Percentiles rank a stretch among this genome's conserved stretches.
Evolutionary conservation across 1,139 yeast genomes (phyloP).

Genomic region (Debaryomyces sp.): DNA sequence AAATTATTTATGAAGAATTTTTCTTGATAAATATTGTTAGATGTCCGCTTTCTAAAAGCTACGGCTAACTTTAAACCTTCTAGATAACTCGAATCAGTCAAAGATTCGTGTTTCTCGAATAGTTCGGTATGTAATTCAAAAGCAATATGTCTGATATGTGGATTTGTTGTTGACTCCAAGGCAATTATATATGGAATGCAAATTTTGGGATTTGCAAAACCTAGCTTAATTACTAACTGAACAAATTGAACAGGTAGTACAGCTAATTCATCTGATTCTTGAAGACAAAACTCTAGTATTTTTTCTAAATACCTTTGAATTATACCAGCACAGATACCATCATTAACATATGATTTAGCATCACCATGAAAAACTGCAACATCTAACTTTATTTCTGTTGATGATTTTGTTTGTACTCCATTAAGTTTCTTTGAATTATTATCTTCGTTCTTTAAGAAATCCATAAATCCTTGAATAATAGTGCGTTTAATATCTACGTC

Average conservation of each 20-base stretch:
- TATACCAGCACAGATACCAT: slow-evolving; percentile 73
- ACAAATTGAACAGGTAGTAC: slow-evolving; percentile 55
- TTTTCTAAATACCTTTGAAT: slow-evolving; percentile 61
- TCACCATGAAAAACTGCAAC: slow-evolving; percentile 59
- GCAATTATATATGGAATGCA: slow-evolving; percentile 74
- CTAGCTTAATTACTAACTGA: slow-evolving; percentile 57
- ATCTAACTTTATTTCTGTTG: slow-evolving; percentile 37
- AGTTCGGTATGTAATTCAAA: slow-evolving; percentile 54
- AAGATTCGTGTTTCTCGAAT: slow-evolving; percentile 67
- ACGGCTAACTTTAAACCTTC: slow-evolving; percentile 67
- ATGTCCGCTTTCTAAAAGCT: slow-evolving; percentile 37
- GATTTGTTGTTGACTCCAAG: slow-evolving; percentile 56
- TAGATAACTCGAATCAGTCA: slow-evolving; percentile 64
- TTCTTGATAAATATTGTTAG: slow-evolving; percentile 22
- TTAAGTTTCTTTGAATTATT: slow-evolving; percentile 39
- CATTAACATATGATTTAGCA: slow-evolving; percentile 49
- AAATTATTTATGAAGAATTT: slow-evolving; percentile 29
- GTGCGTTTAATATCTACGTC: slow-evolving; percentile 43
- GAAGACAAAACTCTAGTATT: slow-evolving; percentile 52
- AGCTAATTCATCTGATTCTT: slow-evolving; percentile 46
- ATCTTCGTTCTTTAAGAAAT: slow-evolving; percentile 59
- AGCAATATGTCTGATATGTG: slow-evolving; percentile 51
- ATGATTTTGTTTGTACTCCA: slow-evolving; percentile 35
- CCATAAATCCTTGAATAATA: slow-evolving; percentile 56
- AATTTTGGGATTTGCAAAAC: slow-evolving; percentile 73